Evolutionary conservation across 805 yeast genomes (phyloP).

Genomic region (Saturnispora quitensis): DNA sequence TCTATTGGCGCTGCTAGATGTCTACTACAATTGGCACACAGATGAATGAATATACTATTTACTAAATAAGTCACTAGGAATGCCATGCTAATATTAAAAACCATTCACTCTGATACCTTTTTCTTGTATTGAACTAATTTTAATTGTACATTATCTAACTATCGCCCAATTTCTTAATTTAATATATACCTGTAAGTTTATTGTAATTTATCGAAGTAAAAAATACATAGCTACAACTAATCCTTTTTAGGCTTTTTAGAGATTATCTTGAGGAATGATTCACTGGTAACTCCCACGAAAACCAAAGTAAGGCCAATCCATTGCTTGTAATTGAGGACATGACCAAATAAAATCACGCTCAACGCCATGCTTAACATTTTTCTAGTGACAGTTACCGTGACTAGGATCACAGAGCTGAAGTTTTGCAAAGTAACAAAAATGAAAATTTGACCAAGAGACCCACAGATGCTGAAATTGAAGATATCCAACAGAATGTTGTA

Average conservation of each 20-base stretch:
- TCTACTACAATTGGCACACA: slow-evolving; percentile 33
- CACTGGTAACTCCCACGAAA: slow-evolving; percentile 77
- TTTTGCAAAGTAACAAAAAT: slow-evolving; percentile 75
- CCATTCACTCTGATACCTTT: neutral
- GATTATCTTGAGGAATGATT: slow-evolving; percentile 45
- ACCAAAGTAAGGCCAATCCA: slow-evolving; percentile 76
- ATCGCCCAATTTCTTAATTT: neutral
- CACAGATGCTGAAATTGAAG: slow-evolving; percentile 60
- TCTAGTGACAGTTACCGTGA: slow-evolving; percentile 92
- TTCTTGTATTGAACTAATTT: neutral
- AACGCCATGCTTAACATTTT: slow-evolving; percentile 93
- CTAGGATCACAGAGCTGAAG: slow-evolving; percentile 76
- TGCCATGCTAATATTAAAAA: neutral
- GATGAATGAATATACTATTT: slow-evolving; percentile 12
- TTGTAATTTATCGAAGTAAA: neutral
- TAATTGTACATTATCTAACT: neutral
- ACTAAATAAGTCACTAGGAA: neutral
- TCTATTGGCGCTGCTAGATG: slow-evolving; percentile 41
- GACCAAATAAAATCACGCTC: slow-evolving; percentile 84
- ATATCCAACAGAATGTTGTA: slow-evolving; percentile 54
- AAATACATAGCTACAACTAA: neutral
- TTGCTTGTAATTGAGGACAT: slow-evolving; percentile 50
- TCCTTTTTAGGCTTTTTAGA: neutral
- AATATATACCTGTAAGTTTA: neutral
- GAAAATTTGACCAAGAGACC: slow-evolving; percentile 91